These are phyloP conservation scores for Penicillium sp. DNA, from an alignment of 2,329 filamentous ascomycete genomes.

Conservation along the genomic window DNA sequence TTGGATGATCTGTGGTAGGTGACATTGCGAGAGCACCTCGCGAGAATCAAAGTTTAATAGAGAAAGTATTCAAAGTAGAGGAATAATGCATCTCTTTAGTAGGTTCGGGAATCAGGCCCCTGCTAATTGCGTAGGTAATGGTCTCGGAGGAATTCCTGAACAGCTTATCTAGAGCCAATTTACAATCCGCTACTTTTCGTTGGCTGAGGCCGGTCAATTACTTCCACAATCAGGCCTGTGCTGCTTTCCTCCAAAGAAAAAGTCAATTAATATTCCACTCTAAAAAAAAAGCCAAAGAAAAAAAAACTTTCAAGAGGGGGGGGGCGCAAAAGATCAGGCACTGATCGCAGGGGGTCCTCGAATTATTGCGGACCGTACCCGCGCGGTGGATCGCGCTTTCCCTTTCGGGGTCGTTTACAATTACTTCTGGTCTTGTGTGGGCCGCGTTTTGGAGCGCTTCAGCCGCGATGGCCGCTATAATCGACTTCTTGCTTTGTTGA, in stretches of 20 bases:
- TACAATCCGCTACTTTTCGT: neutral
- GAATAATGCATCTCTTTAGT: neutral
- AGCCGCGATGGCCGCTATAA: neutral
- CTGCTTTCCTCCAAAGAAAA: neutral
- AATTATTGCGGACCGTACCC: neutral
- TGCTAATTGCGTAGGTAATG: neutral
- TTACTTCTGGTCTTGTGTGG: neutral
- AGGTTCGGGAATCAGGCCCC: slow-evolving; percentile 1
- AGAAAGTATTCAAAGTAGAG: neutral
- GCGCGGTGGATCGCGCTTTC: neutral
- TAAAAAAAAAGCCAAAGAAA: neutral
- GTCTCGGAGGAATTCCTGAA: neutral
- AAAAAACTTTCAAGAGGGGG: neutral
- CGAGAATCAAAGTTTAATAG: neutral
- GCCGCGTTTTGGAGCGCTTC: neutral
- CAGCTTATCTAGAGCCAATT: neutral
- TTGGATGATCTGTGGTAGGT: neutral
- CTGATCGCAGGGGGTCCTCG: neutral
- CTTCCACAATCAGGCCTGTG: neutral
- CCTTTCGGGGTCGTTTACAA: neutral
- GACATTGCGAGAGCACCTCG: neutral
- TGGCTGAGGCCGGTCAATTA: neutral
- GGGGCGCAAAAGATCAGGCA: neutral
- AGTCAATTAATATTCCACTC: neutral
- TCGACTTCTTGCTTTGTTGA: neutral